Conservation (phyloP, 441 rosid genomes). For the Erysimum cheiri region DNA sequence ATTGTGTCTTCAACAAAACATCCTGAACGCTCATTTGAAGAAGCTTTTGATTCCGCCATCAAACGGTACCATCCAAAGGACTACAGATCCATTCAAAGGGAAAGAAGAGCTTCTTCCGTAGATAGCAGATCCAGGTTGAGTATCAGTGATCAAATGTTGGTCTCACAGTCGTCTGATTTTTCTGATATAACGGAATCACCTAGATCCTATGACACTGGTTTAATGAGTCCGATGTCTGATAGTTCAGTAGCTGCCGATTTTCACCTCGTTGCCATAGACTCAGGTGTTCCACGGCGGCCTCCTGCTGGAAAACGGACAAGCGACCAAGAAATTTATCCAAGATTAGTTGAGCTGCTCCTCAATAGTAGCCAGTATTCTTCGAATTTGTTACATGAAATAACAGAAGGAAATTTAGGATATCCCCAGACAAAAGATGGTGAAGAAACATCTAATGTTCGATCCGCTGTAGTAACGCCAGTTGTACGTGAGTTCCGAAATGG, state of each 20-base stretch:
- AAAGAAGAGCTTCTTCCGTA: constrained; percentile 83
- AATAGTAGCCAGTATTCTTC: constrained; percentile 76
- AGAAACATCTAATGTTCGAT: constrained; percentile 40
- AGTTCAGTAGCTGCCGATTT: constrained; percentile 55
- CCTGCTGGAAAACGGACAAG: constrained; percentile 97
- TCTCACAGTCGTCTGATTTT: constrained; percentile 69
- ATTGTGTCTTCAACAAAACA: constrained; percentile 47
- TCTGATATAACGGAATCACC: constrained; percentile 77
- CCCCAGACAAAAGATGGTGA: constrained; percentile 55
- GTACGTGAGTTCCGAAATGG: constrained; percentile 83
- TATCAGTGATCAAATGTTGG: constrained; percentile 55
- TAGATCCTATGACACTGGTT: constrained; percentile 56
- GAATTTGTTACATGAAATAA: constrained; percentile 77
- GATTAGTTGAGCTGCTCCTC: constrained; percentile 92
- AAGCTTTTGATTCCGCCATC: constrained; percentile 81
- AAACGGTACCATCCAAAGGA: constrained; percentile 79
- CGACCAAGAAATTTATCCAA: constrained; percentile 92
- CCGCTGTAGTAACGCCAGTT: constrained; percentile 52
- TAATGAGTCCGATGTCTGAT: constrained; percentile 61
- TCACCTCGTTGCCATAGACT: constrained; percentile 89
- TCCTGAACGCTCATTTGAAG: constrained; percentile 60
- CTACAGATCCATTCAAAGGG: constrained; percentile 82
- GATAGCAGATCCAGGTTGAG: constrained; percentile 63
- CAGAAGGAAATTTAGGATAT: constrained; percentile 84
- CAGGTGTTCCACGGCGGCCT: constrained; percentile 97